phyloP scores from a whole-genome alignment of 805 yeast species.

The Sugiyamaella chiloensis region DNA sequence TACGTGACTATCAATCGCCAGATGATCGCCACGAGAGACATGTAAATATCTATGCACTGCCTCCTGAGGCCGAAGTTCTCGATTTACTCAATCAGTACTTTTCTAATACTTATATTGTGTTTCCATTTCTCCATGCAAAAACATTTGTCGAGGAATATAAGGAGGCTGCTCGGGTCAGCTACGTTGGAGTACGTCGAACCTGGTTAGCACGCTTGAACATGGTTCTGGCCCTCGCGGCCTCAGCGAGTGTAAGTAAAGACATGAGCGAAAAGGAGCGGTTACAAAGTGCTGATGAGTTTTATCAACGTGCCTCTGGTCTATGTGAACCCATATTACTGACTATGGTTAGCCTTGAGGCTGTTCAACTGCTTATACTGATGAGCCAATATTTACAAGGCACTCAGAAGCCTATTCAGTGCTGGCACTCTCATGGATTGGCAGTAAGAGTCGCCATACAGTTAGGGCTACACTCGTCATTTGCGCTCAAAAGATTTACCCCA shows the following conservation, averaged over 20 bases:
- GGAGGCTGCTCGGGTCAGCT: background rate
- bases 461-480: background rate
- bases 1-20: too few species aligned
- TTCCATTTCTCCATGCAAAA: background rate
- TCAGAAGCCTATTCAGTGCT: background rate
- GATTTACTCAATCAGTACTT: background rate
- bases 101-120: background rate
- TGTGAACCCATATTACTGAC: background rate
- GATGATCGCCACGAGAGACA: background rate
- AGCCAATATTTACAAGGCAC: background rate
- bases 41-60: background rate
- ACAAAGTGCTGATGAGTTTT: too few species aligned
- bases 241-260: too few species aligned
- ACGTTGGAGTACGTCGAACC: background rate
- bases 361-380: background rate
- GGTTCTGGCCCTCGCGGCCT: background rate
- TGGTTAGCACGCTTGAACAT: background rate
- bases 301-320: background rate
- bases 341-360: background rate
- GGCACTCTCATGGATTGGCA: background rate
- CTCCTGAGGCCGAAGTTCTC: background rate
- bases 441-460: background rate
- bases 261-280: too few species aligned
- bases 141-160: background rate
- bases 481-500: background rate